These are phyloP conservation scores for Trichoderma polysporum DNA, from an alignment of 2,329 filamentous ascomycete species.

Conservation along the genomic window DNA sequence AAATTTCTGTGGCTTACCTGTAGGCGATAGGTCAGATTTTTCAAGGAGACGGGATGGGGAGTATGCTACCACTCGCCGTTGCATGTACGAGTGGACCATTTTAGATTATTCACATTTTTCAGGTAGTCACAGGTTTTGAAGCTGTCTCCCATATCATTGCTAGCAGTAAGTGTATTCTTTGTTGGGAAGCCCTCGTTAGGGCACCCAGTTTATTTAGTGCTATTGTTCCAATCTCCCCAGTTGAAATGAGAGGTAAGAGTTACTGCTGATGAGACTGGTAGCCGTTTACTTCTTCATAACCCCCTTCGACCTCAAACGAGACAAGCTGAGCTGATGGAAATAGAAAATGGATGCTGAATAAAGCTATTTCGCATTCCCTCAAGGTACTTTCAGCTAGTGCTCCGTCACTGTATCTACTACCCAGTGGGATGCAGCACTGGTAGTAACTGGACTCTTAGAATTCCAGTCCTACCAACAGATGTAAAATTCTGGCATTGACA, in stretches of 20 bases:
- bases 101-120: background rate
- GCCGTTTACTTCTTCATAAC: too few relatives aligned
- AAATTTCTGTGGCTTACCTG: conserved; percentile 1
- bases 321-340: too few relatives aligned
- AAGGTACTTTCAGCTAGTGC: too few relatives aligned
- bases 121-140: background rate
- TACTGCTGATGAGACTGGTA: too few relatives aligned
- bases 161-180: background rate
- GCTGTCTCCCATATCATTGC: background rate
- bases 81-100: background rate
- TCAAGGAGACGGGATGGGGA: background rate
- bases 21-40: conserved; percentile 25
- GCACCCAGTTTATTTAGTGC: background rate
- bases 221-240: background rate
- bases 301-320: too few relatives aligned
- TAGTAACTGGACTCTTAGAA: background rate
- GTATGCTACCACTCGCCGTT: background rate
- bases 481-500: background rate
- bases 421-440: background rate
- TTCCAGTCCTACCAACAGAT: background rate
- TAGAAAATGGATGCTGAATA: background rate
- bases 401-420: background rate
- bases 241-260: too few relatives aligned
- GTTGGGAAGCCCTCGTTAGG: background rate
- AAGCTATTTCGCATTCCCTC: too few relatives aligned